phyloP scores from a whole-genome alignment of 768 basidiomycete species.

The Pisolithus marmoratus region DNA sequence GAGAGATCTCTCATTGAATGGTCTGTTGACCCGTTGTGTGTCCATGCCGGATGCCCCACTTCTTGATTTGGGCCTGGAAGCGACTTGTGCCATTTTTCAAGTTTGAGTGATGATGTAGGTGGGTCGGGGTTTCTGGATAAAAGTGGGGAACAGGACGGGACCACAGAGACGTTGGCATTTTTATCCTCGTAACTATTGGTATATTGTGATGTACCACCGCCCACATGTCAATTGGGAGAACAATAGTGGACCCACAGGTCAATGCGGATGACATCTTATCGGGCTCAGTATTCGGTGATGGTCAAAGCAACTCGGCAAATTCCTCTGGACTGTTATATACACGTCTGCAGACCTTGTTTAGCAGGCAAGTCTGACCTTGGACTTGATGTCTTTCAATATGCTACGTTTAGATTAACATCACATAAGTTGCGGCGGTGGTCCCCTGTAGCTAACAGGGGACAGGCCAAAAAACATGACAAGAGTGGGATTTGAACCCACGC shows the following conservation, averaged over 20 bases:
- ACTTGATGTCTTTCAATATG: too few relatives aligned
- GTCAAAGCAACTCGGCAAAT: slow-evolving; percentile 11
- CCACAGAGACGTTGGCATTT: too few relatives aligned
- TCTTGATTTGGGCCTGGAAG: slow-evolving; percentile 6
- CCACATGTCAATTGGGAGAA: slow-evolving; percentile 9
- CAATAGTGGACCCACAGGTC: slow-evolving; percentile 13
- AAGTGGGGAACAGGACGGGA: too few relatives aligned
- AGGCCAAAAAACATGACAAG: slow-evolving; percentile 12
- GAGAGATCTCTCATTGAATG: slow-evolving; percentile 10
- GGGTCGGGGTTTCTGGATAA: too few relatives aligned
- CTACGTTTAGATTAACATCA: too few relatives aligned
- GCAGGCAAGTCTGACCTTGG: too few relatives aligned
- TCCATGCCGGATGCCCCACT: neutral
- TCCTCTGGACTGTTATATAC: neutral
- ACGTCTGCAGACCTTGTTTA: too few relatives aligned
- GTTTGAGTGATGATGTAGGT: too few relatives aligned
- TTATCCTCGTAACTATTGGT: too few relatives aligned
- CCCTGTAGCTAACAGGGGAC: neutral
- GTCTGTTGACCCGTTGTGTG: neutral
- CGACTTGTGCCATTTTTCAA: too few relatives aligned
- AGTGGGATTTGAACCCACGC: slow-evolving; percentile 22
- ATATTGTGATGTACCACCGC: too few relatives aligned
- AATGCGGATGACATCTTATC: slow-evolving; percentile 8
- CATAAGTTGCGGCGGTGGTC: neutral
- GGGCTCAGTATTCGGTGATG: neutral